Percentiles rank a stretch among this genome's conserved stretches.
These are phyloP conservation scores for Immersiporthe knoxdaviesiana DNA, from an alignment of 2,329 filamentous ascomycete species.

Conservation along the genomic window DNA sequence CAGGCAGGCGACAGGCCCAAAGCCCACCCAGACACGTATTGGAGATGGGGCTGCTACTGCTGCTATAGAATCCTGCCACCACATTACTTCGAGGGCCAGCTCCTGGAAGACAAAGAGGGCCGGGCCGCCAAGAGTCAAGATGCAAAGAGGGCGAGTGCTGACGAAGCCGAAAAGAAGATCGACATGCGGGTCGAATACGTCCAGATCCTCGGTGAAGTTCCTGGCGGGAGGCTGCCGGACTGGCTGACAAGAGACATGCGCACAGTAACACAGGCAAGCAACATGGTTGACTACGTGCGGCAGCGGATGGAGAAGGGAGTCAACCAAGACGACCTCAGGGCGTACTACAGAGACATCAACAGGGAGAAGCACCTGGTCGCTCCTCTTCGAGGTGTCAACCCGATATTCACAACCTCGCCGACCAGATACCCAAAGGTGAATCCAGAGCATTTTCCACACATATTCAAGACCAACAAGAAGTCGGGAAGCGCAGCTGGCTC, in stretches of 20 bases:
- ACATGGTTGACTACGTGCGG: slow-evolving; percentile 18
- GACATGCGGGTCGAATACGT: slow-evolving; percentile 28
- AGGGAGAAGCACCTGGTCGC: slow-evolving; percentile 20
- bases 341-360: slow-evolving; percentile 25
- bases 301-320: slow-evolving; percentile 17
- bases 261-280: background rate
- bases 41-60: slow-evolving; percentile 22
- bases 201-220: slow-evolving; percentile 15
- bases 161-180: slow-evolving; percentile 23
- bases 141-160: background rate
- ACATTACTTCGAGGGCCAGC: slow-evolving; percentile 24
- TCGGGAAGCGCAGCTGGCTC: background rate
- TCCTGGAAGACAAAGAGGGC: slow-evolving; percentile 17
- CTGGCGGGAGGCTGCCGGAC: slow-evolving; percentile 8
- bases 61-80: slow-evolving; percentile 26
- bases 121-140: slow-evolving; percentile 16
- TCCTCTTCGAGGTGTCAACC: slow-evolving; percentile 20
- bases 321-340: slow-evolving; percentile 22
- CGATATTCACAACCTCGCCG: slow-evolving; percentile 18
- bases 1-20: slow-evolving; percentile 3
- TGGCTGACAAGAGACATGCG: slow-evolving; percentile 23
- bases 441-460: background rate
- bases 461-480: background rate
- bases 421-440: background rate
- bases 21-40: background rate